These are phyloP conservation scores for Quercus dentata DNA, from an alignment of 306 rosid species.

Conservation along the genomic window DNA sequence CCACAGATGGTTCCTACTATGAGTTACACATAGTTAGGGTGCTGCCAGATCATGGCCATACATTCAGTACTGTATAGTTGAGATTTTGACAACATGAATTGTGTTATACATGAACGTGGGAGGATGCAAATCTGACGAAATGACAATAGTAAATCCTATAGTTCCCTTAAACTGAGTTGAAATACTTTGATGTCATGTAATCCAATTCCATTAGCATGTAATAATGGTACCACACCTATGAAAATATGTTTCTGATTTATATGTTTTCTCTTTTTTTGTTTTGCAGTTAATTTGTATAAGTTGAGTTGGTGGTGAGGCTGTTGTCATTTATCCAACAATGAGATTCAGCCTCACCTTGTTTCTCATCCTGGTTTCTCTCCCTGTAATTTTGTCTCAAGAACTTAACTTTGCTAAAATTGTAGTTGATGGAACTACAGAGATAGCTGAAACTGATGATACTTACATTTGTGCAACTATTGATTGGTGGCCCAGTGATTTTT, in stretches of 20 bases:
- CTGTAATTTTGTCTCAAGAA: slow-evolving; percentile 38
- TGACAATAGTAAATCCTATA: neutral
- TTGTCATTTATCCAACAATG: slow-evolving; percentile 41
- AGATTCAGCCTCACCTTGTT: slow-evolving; percentile 43
- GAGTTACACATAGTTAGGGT: too few species aligned
- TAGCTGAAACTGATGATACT: slow-evolving; percentile 62
- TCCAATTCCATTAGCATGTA: neutral
- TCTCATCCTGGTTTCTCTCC: slow-evolving; percentile 48
- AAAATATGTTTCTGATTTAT: slow-evolving; percentile 7
- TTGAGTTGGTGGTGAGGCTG: slow-evolving; percentile 24
- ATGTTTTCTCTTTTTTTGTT: slow-evolving; percentile 4
- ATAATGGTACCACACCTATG: too few species aligned
- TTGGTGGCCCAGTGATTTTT: slow-evolving; percentile 95
- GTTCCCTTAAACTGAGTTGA: neutral
- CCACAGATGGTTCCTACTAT: too few species aligned
- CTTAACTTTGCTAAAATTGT: slow-evolving; percentile 37
- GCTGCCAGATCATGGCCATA: too few species aligned
- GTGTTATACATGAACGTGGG: too few species aligned
- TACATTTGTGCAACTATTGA: slow-evolving; percentile 91
- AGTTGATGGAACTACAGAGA: slow-evolving; percentile 49
- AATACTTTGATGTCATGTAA: neutral
- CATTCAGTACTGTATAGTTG: too few species aligned
- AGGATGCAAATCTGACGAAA: neutral
- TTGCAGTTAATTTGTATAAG: slow-evolving; percentile 34
- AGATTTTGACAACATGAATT: too few species aligned